Evolutionary conservation across 768 basidiomycete species (phyloP), one percentile per base, ranked within the genome.

Genomic region (Phylloporus arenicola): DNA sequence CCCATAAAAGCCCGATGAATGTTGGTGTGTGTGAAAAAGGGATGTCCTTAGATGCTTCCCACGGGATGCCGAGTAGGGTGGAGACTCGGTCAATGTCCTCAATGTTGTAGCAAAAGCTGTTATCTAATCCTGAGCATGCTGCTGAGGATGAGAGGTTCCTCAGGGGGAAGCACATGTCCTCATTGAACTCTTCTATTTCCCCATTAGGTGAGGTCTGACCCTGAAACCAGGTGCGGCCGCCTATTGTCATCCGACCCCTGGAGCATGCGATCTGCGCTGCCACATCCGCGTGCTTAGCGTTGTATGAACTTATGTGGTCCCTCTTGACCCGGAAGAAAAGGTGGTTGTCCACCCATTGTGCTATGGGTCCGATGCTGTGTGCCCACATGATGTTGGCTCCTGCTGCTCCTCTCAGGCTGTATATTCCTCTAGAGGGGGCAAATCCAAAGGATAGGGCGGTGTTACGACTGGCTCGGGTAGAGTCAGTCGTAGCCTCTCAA

Each of bases 1-100:
- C 59, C 74, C 71, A 74, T n/a, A 58, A 25, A 54, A 74, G 70
- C 8, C 74, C 69, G 16, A 57, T 49, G 19, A 54, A 57, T 2
- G 42, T 43, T 1, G 50, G 48, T 3, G 33, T 16, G 0, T 10
- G 14, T 4, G 27, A 16, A 22, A 57, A 57, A 7, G 39, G 48
- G 14, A 45, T 31, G 41, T 57, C 49, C 25, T 56, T 57, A 1
- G 34, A 30, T 0, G 22, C 2, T 6, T 53, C 49, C 52, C 52
- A 57, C 0, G 43, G 47, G 1, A 58, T 53, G 0, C 54, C 57
- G 0, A 58, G 38, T 0, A 31, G 3, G 9, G 47, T 10, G 3
- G 17, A 55, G 2, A 57, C 4, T 1, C 0, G 2, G 17, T 57
- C 39, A 4, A 57, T 50, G 19, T 57, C 50, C 0, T 25, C 16